Evolutionary conservation across 2,329 filamentous ascomycete genomes (phyloP).

Genomic region (Lasiodiplodia gonubiensis): DNA sequence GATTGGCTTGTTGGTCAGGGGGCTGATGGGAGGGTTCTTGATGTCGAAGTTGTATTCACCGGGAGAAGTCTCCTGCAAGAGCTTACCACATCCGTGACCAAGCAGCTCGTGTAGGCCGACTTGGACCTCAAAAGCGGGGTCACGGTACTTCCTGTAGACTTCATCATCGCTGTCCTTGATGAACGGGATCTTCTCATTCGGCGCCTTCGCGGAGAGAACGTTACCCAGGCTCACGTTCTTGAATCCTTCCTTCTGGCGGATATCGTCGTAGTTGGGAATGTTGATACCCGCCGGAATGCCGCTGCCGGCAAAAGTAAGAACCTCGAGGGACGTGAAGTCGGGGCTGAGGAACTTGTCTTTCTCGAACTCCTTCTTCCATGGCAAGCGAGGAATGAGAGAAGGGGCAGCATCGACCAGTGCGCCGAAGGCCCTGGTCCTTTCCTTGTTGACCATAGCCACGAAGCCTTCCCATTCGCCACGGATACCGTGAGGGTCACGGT

Average conservation of each 20-base stretch:
- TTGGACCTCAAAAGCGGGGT: conserved; percentile 91
- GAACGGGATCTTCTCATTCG: conserved; percentile 91
- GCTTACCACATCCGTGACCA: conserved; percentile 90
- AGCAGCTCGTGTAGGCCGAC: conserved; percentile 91
- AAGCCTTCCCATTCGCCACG: conserved; percentile 62
- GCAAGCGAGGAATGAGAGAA: conserved; percentile 82
- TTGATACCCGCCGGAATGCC: conserved; percentile 66
- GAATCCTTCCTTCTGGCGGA: conserved; percentile 79
- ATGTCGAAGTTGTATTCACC: conserved; percentile 89
- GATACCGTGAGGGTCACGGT: conserved; percentile 60
- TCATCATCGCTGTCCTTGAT: conserved; percentile 78
- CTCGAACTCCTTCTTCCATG: conserved; percentile 88
- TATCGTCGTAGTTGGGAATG: conserved; percentile 61
- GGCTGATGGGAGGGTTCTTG: conserved; percentile 79
- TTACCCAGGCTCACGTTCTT: conserved; percentile 96
- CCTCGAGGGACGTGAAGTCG: conserved; percentile 94
- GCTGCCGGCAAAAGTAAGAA: conserved; percentile 76
- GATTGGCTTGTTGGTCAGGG: conserved; percentile 77
- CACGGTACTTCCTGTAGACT: conserved; percentile 81
- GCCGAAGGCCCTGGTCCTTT: conserved; percentile 86
- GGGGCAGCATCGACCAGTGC: conserved; percentile 83
- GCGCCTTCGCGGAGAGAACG: conserved; percentile 86
- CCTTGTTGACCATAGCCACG: conserved; percentile 76
- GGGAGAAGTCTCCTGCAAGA: conserved; percentile 84
- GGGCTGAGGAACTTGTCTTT: conserved; percentile 95